Evolutionary conservation across 2,329 filamentous ascomycete species (phyloP).

Genomic region (Trichoderma sp.): DNA sequence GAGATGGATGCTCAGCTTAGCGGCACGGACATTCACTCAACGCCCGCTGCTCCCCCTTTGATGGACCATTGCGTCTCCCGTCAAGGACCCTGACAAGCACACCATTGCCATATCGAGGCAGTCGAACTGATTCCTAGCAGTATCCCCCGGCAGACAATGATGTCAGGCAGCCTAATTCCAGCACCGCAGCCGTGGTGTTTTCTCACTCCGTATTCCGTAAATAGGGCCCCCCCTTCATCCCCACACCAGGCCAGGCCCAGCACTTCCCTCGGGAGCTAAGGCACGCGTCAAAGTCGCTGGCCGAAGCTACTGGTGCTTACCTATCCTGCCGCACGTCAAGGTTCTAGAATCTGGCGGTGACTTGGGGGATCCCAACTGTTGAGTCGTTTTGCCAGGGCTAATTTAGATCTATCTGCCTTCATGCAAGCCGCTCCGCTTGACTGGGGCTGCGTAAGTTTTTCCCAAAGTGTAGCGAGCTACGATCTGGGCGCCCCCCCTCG

Average conservation of each 20-base stretch:
- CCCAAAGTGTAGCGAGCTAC: constrained; percentile 2
- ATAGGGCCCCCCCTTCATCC: constrained; percentile 51
- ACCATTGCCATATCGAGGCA: neutral
- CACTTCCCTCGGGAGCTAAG: constrained; percentile 53
- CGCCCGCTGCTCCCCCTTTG: neutral
- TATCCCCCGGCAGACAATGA: neutral
- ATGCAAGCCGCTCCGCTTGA: constrained; percentile 44
- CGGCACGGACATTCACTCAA: neutral
- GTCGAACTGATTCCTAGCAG: neutral
- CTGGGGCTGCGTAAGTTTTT: constrained; percentile 45
- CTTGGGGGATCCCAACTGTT: constrained; percentile 51
- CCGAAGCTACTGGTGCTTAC: constrained; percentile 34
- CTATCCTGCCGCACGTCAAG: constrained; percentile 41
- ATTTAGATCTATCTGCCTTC: constrained; percentile 57
- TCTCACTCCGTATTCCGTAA: constrained; percentile 30
- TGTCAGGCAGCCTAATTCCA: constrained; percentile 3
- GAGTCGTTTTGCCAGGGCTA: constrained; percentile 45
- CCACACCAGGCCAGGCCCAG: constrained; percentile 56
- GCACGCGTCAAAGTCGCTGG: constrained; percentile 57
- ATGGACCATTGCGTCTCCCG: neutral
- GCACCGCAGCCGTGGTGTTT: neutral
- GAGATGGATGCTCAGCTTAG: neutral
- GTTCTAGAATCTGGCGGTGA: constrained; percentile 58
- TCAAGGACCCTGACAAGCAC: neutral
- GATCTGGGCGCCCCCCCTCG: constrained; percentile 1